Evolutionary conservation across 73 alveolate species (phyloP).

Genomic region (Blepharisma stoltei): DNA sequence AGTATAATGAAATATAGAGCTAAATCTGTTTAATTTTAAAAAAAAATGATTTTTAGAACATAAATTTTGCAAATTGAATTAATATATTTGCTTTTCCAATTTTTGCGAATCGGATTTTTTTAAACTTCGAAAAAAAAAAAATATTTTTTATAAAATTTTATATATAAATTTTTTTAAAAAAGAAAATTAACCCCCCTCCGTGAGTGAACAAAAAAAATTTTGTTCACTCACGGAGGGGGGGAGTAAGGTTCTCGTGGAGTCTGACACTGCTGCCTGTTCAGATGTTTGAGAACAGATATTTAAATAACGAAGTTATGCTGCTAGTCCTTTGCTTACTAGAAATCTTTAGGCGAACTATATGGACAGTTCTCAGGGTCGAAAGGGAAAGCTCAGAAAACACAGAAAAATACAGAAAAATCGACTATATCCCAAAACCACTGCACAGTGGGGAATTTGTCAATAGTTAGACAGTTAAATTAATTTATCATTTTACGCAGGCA

Average conservation of each 20-base stretch:
- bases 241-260: conserved; percentile 18
- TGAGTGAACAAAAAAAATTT: too few species aligned
- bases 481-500: neutral
- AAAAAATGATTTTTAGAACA: too few species aligned
- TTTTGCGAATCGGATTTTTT: too few species aligned
- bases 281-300: conserved; percentile 9
- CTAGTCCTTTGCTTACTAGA: neutral
- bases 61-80: too few species aligned
- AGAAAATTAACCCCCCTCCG: too few species aligned
- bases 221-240: too few species aligned
- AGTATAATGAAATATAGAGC: too few species aligned
- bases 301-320: neutral
- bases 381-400: conserved; percentile 24
- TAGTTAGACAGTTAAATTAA: neutral
- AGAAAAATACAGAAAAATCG: conserved; percentile 26
- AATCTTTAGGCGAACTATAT: conserved; percentile 12
- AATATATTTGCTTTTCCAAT: too few species aligned
- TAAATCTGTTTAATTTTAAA: too few species aligned
- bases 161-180: too few species aligned
- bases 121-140: too few species aligned
- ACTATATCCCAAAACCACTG: conserved; percentile 16
- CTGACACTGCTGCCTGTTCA: neutral
- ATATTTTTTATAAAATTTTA: too few species aligned
- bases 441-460: conserved; percentile 4
- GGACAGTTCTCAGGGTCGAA: conserved; percentile 21